Conservation (phyloP, 2,329 filamentous ascomycete genomes). For the Trichoderma cornu-damae region DNA sequence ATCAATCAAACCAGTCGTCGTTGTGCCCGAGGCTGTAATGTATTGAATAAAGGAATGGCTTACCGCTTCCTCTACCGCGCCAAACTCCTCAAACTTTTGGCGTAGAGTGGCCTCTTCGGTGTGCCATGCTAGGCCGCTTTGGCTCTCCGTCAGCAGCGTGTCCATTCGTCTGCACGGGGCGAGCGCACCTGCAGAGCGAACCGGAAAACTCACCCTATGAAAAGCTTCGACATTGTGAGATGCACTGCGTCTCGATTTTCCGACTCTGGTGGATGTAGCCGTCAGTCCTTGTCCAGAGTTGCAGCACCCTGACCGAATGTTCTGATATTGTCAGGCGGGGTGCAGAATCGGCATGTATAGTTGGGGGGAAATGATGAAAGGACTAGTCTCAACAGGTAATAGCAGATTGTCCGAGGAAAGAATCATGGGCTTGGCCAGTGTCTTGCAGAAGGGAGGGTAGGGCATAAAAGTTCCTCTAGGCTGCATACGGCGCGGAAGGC, state of each 20-base stretch:
- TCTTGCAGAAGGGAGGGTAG: conserved; percentile 9
- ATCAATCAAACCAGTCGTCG: conserved; percentile 9
- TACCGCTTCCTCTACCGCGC: conserved; percentile 90
- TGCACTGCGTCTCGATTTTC: conserved; percentile 12
- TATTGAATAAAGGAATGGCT: conserved; percentile 38
- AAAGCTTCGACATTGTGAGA: conserved; percentile 78
- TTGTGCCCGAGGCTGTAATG: neutral
- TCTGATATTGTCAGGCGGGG: conserved; percentile 19
- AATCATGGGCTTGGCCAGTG: conserved; percentile 10
- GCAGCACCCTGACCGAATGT: conserved; percentile 13
- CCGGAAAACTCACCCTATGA: conserved; percentile 68
- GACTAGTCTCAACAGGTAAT: conserved; percentile 16
- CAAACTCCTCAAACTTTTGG: conserved; percentile 89
- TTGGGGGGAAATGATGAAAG: conserved; percentile 10
- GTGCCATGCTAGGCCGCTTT: conserved; percentile 94
- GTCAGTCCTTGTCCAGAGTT: conserved; percentile 14
- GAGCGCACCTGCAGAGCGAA: neutral
- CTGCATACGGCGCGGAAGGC: conserved; percentile 14
- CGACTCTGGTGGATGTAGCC: conserved; percentile 14
- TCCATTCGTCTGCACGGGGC: neutral
- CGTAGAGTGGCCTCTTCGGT: conserved; percentile 85
- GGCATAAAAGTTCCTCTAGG: conserved; percentile 11
- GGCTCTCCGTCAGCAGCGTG: conserved; percentile 23
- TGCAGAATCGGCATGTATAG: conserved; percentile 17
- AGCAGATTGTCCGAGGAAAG: conserved; percentile 1